These are phyloP conservation scores for Arbutus unedo DNA, from an alignment of 148 eudicot species.

Conservation along the genomic window DNA sequence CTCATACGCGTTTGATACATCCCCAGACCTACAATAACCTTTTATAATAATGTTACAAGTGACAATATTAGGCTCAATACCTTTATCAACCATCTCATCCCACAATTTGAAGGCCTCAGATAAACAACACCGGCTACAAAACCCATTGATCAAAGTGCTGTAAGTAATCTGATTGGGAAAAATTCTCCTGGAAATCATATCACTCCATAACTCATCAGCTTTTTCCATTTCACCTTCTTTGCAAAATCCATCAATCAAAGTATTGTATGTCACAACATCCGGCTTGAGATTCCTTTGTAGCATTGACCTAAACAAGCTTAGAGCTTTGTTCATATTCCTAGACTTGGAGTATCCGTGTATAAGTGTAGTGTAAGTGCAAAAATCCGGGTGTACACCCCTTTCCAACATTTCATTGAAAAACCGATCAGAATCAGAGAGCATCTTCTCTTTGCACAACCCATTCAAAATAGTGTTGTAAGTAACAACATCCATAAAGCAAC, in stretches of 20 bases:
- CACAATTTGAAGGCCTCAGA: slow-evolving; percentile 58
- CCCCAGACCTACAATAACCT: slow-evolving; percentile 65
- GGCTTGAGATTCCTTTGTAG: slow-evolving; percentile 65
- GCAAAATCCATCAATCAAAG: slow-evolving; percentile 75
- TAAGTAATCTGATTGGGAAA: slow-evolving; percentile 61
- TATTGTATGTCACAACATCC: slow-evolving; percentile 71
- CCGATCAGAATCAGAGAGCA: slow-evolving; percentile 55
- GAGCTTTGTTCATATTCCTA: slow-evolving; percentile 50
- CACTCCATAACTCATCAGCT: slow-evolving; percentile 46
- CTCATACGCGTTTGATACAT: slow-evolving; percentile 40
- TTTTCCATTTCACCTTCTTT: slow-evolving; percentile 64
- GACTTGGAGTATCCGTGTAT: slow-evolving; percentile 67
- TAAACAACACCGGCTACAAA: slow-evolving; percentile 42
- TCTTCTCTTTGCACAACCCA: slow-evolving; percentile 66
- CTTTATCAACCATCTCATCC: slow-evolving; percentile 77
- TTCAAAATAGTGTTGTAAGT: slow-evolving; percentile 77
- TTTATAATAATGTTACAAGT: slow-evolving; percentile 68
- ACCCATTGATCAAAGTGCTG: slow-evolving; percentile 63
- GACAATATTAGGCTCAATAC: slow-evolving; percentile 56
- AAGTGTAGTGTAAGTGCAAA: slow-evolving; percentile 59
- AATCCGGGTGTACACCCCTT: slow-evolving; percentile 66
- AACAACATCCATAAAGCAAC: slow-evolving; percentile 73
- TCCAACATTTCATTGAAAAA: slow-evolving; percentile 74
- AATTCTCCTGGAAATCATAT: slow-evolving; percentile 48
- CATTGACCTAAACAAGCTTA: slow-evolving; percentile 53